phyloP scores from a whole-genome alignment of 768 basidiomycete species.

The Lentinula sp. region DNA sequence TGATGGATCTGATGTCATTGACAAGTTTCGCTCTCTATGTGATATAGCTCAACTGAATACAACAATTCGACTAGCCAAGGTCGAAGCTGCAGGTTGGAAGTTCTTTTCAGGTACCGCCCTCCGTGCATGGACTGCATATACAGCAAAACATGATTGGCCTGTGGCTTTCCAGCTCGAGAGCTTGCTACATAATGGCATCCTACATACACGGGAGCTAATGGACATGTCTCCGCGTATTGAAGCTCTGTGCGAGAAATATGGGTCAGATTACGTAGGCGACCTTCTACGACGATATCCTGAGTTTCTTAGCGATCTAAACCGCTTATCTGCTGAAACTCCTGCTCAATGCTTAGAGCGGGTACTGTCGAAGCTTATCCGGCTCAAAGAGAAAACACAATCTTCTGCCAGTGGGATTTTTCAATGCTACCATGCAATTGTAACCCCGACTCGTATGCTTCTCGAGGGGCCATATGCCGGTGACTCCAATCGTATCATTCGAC shows the following conservation, averaged over 20 bases:
- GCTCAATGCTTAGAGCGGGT: conserved; percentile 40
- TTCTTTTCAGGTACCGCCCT: conserved; percentile 51
- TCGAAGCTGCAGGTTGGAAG: conserved; percentile 41
- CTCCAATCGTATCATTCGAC: conserved; percentile 76
- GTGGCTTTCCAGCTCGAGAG: conserved; percentile 77
- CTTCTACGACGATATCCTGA: conserved; percentile 53
- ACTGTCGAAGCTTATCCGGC: conserved; percentile 18
- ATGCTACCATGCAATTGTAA: conserved; percentile 74
- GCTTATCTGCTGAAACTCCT: conserved; percentile 31
- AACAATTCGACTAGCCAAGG: conserved; percentile 27
- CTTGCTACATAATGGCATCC: conserved; percentile 52
- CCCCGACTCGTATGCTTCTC: conserved; percentile 65
- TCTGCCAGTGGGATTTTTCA: conserved; percentile 35
- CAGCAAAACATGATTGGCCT: conserved; percentile 50
- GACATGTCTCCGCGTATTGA: conserved; percentile 39
- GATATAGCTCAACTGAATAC: conserved; percentile 34
- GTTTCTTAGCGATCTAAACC: conserved; percentile 29
- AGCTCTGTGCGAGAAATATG: conserved; percentile 27
- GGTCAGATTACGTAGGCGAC: conserved; percentile 29
- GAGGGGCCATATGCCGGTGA: conserved; percentile 75
- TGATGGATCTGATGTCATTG: conserved; percentile 31
- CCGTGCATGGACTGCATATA: conserved; percentile 33
- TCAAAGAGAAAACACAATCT: conserved; percentile 16
- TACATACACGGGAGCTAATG: conserved; percentile 55
- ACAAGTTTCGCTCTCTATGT: conserved; percentile 51